phyloP scores from a whole-genome alignment of 192 early-diverging fungal genomes.

The Funneliformis geosporum region DNA sequence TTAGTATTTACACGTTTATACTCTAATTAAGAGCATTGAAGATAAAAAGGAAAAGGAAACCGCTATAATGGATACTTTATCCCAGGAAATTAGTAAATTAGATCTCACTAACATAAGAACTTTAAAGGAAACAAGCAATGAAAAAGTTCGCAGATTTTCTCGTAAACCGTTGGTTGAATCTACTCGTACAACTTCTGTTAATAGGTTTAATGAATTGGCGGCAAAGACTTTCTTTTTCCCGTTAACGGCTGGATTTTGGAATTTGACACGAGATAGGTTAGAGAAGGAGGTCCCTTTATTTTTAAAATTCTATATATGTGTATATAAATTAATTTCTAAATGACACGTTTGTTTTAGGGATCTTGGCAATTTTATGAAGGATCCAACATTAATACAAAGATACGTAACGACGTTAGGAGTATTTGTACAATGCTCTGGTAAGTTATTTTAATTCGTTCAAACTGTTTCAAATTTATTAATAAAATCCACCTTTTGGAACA shows the following conservation, averaged over 20 bases:
- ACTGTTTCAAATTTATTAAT: neutral
- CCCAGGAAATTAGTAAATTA: neutral
- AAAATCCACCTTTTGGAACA: neutral
- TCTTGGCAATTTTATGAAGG: conserved; percentile 2
- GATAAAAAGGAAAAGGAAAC: neutral
- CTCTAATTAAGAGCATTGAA: neutral
- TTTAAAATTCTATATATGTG: neutral
- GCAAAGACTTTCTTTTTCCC: conserved; percentile 29
- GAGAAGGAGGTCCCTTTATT: neutral
- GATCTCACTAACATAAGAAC: neutral
- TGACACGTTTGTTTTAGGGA: neutral
- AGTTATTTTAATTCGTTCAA: neutral
- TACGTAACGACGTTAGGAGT: conserved; percentile 15
- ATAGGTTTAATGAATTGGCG: conserved; percentile 22
- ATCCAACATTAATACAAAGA: conserved; percentile 15
- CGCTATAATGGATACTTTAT: neutral
- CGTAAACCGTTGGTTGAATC: conserved; percentile 4
- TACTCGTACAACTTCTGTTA: neutral
- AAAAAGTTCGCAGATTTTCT: conserved; percentile 22
- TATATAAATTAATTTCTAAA: neutral
- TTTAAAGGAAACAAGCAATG: neutral
- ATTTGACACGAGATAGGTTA: conserved; percentile 23
- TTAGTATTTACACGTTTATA: neutral
- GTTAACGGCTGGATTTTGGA: conserved; percentile 28
- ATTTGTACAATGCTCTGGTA: conserved; percentile 30